Evolutionary conservation across 1,284 basidiomycete species (phyloP).

Genomic region (Sparassis latifolia): DNA sequence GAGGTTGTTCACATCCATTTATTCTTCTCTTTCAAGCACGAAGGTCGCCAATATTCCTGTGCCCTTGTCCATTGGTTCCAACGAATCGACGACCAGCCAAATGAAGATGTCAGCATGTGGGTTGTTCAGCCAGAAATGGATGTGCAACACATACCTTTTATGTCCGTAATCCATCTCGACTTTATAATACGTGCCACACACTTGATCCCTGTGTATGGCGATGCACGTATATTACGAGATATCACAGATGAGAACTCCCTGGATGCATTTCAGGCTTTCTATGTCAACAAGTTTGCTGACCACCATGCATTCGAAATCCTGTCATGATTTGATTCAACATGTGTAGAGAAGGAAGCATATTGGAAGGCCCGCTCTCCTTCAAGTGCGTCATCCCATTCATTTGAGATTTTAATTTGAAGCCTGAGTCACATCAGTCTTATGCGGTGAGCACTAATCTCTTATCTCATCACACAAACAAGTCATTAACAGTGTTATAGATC

Average conservation of each 20-base stretch:
- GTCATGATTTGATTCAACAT: neutral
- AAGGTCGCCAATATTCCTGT: constrained; percentile 10
- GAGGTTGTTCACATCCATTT: constrained; percentile 4
- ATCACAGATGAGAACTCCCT: neutral
- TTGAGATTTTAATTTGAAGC: too few species aligned
- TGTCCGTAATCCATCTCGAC: constrained; percentile 7
- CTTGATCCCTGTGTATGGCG: constrained; percentile 10
- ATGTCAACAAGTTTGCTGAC: constrained; percentile 5
- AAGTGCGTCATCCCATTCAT: too few species aligned
- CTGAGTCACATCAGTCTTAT: too few species aligned
- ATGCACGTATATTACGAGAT: neutral
- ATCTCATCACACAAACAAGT: too few species aligned
- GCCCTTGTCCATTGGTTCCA: constrained; percentile 17
- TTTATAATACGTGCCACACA: constrained; percentile 11
- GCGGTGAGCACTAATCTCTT: too few species aligned
- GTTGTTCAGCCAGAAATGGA: constrained; percentile 11
- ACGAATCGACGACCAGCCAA: constrained; percentile 7
- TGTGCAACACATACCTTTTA: neutral
- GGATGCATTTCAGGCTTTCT: constrained; percentile 3
- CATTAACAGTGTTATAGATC: too few species aligned
- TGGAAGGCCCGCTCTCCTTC: too few species aligned
- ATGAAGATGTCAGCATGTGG: constrained; percentile 18
- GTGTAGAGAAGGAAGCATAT: too few species aligned
- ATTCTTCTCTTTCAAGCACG: constrained; percentile 7
- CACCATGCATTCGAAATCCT: neutral